Evolutionary conservation across 2,329 filamentous ascomycete genomes (phyloP).

Genomic region (Pyricularia grisea): DNA sequence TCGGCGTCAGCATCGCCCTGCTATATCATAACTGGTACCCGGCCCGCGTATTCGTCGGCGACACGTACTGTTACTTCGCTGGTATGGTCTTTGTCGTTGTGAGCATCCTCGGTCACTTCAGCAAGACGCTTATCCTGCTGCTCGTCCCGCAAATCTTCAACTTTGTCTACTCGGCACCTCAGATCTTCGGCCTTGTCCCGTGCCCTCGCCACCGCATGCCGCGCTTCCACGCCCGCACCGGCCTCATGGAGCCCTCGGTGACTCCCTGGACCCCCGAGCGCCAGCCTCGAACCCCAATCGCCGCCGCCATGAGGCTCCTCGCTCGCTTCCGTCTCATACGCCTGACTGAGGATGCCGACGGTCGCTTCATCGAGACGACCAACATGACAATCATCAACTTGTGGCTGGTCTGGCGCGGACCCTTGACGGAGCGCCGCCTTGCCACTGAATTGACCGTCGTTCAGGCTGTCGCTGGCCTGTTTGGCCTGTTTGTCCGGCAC

Average conservation of each 20-base stretch:
- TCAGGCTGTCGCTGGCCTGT: constrained; percentile 66
- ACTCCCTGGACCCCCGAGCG: constrained; percentile 61
- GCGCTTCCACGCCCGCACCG: constrained; percentile 75
- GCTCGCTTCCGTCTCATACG: constrained; percentile 58
- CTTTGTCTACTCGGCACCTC: constrained; percentile 86
- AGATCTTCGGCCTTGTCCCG: constrained; percentile 81
- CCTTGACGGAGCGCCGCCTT: constrained; percentile 77
- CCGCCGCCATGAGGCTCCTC: constrained; percentile 56
- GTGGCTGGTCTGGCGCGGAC: constrained; percentile 92
- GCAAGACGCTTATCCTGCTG: constrained; percentile 86
- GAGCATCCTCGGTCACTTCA: constrained; percentile 93
- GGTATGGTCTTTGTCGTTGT: constrained; percentile 99
- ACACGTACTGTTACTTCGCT: constrained; percentile 99
- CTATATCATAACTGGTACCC: constrained; percentile 94
- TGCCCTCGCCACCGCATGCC: constrained; percentile 91
- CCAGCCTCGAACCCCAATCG: constrained; percentile 59
- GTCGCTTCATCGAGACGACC: constrained; percentile 66
- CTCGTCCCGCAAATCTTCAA: constrained; percentile 95
- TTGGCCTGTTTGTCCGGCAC: constrained; percentile 80
- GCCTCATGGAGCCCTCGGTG: constrained; percentile 76
- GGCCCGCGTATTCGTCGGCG: constrained; percentile 88
- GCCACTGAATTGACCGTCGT: constrained; percentile 71
- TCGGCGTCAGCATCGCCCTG: constrained; percentile 82
- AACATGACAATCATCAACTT: constrained; percentile 94
- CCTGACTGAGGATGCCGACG: constrained; percentile 57